Percentiles rank a stretch among this genome's conserved stretches.
Evolutionary conservation across 2,329 filamentous ascomycete species (phyloP).

Genomic region (Gyromitra esculenta): DNA sequence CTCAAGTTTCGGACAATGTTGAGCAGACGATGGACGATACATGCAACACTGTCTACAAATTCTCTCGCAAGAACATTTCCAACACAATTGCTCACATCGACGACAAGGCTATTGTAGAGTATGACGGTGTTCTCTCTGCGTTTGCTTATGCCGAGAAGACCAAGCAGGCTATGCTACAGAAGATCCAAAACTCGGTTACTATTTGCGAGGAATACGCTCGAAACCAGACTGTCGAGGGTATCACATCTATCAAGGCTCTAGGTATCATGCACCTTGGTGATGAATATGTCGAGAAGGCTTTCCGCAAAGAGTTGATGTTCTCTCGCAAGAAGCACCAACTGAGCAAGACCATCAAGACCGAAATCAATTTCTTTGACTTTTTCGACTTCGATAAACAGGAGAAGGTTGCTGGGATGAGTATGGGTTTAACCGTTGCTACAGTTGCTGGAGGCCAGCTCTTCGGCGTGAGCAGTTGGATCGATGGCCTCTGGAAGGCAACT

Average conservation of each 20-base stretch:
- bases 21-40: slow-evolving; percentile 84
- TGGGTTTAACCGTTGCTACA: slow-evolving; percentile 90
- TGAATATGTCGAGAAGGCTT: slow-evolving; percentile 84
- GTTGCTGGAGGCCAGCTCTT: slow-evolving; percentile 83
- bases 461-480: slow-evolving; percentile 86
- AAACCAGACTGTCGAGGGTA: slow-evolving; percentile 77
- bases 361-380: slow-evolving; percentile 91
- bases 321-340: slow-evolving; percentile 80
- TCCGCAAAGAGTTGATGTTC: slow-evolving; percentile 95
- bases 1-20: slow-evolving; percentile 81
- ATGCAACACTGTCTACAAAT: slow-evolving; percentile 83
- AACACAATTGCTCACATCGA: slow-evolving; percentile 80
- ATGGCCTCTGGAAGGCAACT: slow-evolving; percentile 82
- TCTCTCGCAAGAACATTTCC: slow-evolving; percentile 79
- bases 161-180: slow-evolving; percentile 88
- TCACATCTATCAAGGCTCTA: slow-evolving; percentile 86
- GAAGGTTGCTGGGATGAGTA: slow-evolving; percentile 90
- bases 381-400: slow-evolving; percentile 94
- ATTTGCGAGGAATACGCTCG: slow-evolving; percentile 88
- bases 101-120: slow-evolving; percentile 80
- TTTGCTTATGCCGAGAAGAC: slow-evolving; percentile 95
- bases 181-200: slow-evolving; percentile 81
- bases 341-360: slow-evolving; percentile 84
- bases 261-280: slow-evolving; percentile 88
- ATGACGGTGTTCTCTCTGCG: slow-evolving; percentile 83